phyloP scores from a whole-genome alignment of 805 yeast genomes.

The Candida ascalaphidarum region DNA sequence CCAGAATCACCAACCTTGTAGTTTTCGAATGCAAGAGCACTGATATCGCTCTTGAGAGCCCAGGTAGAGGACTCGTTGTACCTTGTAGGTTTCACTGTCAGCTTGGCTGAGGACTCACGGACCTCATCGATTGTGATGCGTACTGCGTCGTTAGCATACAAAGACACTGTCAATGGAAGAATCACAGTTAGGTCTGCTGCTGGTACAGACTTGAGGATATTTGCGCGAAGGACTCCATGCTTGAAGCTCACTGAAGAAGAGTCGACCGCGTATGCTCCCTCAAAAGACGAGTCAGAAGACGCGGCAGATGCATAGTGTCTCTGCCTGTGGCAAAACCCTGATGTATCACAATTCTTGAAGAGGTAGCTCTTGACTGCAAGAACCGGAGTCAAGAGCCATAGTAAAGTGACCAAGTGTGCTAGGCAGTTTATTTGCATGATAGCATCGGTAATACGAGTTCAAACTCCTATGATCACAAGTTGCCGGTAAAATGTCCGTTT shows the following conservation, averaged over 20 bases:
- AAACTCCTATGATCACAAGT: too few relatives aligned
- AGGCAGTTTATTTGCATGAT: too few relatives aligned
- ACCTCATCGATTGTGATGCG: constrained; percentile 62
- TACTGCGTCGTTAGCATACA: constrained; percentile 51
- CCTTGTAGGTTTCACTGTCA: constrained; percentile 39
- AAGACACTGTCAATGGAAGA: constrained; percentile 49
- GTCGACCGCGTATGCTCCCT: constrained; percentile 17
- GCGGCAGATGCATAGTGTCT: constrained; percentile 47
- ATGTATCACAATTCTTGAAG: constrained; percentile 69
- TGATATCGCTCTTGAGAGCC: constrained; percentile 43
- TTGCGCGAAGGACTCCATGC: too few relatives aligned
- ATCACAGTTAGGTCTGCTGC: too few relatives aligned
- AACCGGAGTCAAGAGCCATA: constrained; percentile 2
- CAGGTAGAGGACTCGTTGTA: constrained; percentile 53
- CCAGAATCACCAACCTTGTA: too few relatives aligned
- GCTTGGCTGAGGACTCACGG: too few relatives aligned
- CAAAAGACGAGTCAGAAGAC: constrained; percentile 1
- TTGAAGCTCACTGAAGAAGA: constrained; percentile 9
- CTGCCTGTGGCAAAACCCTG: constrained; percentile 81
- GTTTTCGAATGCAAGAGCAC: too few relatives aligned
- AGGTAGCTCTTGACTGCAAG: constrained; percentile 50
- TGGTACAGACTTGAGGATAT: too few relatives aligned
- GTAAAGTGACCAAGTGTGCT: too few relatives aligned
- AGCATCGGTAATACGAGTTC: too few relatives aligned
- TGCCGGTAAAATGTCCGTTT: too few relatives aligned